Evolutionary conservation across 352 stramenopile genomes (phyloP).

Genomic region (Globisporangium sylvaticum): DNA sequence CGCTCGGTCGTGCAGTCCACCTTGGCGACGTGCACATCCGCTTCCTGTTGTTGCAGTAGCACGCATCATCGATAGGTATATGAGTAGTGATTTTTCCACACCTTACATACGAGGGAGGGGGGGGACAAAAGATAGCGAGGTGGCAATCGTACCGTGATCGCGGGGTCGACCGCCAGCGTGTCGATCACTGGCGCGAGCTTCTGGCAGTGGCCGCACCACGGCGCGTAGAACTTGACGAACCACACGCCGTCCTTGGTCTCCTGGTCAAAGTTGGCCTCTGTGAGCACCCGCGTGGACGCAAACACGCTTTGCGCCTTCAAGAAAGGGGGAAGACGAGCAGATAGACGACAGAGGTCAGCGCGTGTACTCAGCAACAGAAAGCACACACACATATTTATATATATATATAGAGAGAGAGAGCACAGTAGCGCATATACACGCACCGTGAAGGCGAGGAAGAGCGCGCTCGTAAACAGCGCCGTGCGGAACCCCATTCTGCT

Average conservation of each 20-base stretch:
- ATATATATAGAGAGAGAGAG: neutral
- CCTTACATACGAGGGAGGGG: neutral
- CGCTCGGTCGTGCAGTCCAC: constrained; percentile 78
- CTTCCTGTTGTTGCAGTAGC: constrained; percentile 16
- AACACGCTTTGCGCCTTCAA: constrained; percentile 17
- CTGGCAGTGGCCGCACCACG: constrained; percentile 85
- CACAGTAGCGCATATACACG: neutral
- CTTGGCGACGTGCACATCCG: constrained; percentile 51
- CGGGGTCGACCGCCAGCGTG: constrained; percentile 37
- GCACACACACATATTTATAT: neutral
- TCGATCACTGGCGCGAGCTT: constrained; percentile 67
- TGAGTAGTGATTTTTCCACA: neutral
- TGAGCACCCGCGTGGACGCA: constrained; percentile 31
- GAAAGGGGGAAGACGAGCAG: neutral
- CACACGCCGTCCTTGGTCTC: constrained; percentile 51
- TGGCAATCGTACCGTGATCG: constrained; percentile 26
- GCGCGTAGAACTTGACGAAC: constrained; percentile 86
- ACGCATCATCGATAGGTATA: neutral
- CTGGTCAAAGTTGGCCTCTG: constrained; percentile 54
- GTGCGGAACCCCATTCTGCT: constrained; percentile 25
- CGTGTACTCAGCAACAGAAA: neutral
- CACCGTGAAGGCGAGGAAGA: constrained; percentile 24
- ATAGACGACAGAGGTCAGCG: neutral
- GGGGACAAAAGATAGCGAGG: neutral
- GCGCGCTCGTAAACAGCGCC: constrained; percentile 13